These are phyloP conservation scores for Tritrichomonas foetus DNA, from an alignment of 208 protist genomes.

Conservation along the genomic window DNA sequence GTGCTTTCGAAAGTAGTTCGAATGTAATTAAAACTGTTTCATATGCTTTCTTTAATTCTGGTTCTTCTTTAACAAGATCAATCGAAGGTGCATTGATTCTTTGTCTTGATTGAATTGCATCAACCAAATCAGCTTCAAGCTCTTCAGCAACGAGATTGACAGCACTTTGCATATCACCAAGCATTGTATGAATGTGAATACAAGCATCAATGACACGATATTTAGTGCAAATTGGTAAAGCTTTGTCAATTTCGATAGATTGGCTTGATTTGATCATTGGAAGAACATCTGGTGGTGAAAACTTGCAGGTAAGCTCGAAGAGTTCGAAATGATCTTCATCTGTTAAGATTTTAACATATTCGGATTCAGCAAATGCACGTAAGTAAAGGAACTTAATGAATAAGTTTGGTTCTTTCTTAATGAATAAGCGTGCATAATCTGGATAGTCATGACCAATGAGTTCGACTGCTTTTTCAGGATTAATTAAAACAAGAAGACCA, in stretches of 20 bases:
- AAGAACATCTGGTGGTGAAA: not conserved
- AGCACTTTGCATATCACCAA: not conserved
- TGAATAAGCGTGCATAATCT: not conserved
- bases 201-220: slow-evolving; percentile 13
- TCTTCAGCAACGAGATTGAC: slow-evolving; percentile 29
- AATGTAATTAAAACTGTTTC: not conserved
- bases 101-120: not conserved
- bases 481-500: not conserved
- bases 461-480: not conserved
- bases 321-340: not conserved
- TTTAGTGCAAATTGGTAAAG: not conserved
- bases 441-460: not conserved
- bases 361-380: not conserved
- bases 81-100: not conserved
- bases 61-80: not conserved
- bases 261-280: not conserved
- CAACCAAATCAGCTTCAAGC: not conserved
- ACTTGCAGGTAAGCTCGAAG: not conserved
- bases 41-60: not conserved
- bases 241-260: not conserved
- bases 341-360: not conserved
- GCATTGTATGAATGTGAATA: not conserved
- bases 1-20: not conserved
- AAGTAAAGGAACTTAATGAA: not conserved
- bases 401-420: not conserved